phyloP scores from a whole-genome alignment of 495 filamentous ascomycete genomes.

The Neurospora terricola region DNA sequence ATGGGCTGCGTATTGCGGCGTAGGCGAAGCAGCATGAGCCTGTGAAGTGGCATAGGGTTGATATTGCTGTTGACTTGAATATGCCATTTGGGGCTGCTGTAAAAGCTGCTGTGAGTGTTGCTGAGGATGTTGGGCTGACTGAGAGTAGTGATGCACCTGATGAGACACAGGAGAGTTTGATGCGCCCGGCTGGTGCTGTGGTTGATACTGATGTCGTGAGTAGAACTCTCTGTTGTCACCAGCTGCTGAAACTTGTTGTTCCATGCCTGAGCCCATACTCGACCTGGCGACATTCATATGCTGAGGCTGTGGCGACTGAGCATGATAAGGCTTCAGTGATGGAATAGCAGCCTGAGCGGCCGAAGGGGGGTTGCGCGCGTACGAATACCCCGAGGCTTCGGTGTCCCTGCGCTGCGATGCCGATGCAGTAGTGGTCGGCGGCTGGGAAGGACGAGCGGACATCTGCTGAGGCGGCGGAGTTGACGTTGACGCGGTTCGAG shows the following conservation, averaged over 20 bases:
- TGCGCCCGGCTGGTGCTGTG: slow-evolving; percentile 23
- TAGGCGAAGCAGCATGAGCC: slow-evolving; percentile 17
- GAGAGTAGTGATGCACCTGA: slow-evolving; percentile 31
- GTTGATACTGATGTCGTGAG: slow-evolving; percentile 22
- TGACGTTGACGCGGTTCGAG: slow-evolving; percentile 24
- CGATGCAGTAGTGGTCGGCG: slow-evolving; percentile 22
- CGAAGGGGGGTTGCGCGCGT: slow-evolving; percentile 25
- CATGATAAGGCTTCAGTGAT: slow-evolving; percentile 36
- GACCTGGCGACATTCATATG: slow-evolving; percentile 28
- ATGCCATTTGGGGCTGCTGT: slow-evolving; percentile 11
- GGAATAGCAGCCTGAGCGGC: slow-evolving; percentile 33
- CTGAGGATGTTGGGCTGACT: slow-evolving; percentile 15
- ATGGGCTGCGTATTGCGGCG: slow-evolving; percentile 18
- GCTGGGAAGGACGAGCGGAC: slow-evolving; percentile 24
- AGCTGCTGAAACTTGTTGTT: slow-evolving; percentile 13
- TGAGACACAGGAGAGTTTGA: slow-evolving; percentile 32
- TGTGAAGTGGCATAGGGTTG: slow-evolving; percentile 9
- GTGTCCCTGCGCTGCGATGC: slow-evolving; percentile 27
- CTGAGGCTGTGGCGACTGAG: slow-evolving; percentile 32
- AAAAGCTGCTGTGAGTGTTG: neutral
- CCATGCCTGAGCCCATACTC: slow-evolving; percentile 20
- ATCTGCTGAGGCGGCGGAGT: slow-evolving; percentile 35
- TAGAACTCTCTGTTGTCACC: slow-evolving; percentile 34
- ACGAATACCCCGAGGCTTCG: slow-evolving; percentile 27
- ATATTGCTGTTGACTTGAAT: slow-evolving; percentile 6